Evolutionary conservation across 2,329 filamentous ascomycete genomes (phyloP), one percentile per base, ranked within the genome.

Genomic region (Tothia fuscella): DNA sequence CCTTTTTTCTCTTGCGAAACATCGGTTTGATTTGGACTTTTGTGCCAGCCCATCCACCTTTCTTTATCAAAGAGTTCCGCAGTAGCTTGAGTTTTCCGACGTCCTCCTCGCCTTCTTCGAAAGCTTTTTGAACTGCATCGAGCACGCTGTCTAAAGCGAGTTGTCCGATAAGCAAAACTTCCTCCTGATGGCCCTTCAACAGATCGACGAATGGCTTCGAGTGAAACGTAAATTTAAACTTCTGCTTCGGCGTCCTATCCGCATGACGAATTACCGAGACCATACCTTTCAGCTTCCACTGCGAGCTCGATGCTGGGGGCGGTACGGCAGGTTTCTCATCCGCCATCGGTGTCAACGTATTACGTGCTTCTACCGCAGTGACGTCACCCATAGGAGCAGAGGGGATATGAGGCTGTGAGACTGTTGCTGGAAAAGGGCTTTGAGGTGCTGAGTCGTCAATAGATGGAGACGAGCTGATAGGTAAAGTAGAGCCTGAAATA

Each of bases 1-100:
- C 34, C 41, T 40, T 44, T 22, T 33, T 44, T 21, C 25, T 43
- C 65, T 89, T 94, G 39, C 88, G 79, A 61, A 98, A 98, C 87
- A 98, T 94, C 7, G 91, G 91, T 61, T 98, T 98, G 58, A 98
- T 96, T 61, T 98, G 91, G 2, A 98, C 87, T 60, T 98, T 98
- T 1, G 91, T 98, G 1, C 91, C 91, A 3, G 87, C 80, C 82
- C 89, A 95, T 16, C 78, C 79, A 2, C 88, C 87, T 60, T 98
- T 98, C 63, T 91, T 93, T 31, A 85, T 78, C 5, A 98, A 66
- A 5, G 93, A 89, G 48, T 89, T 89, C 45, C 82, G 80, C 38
- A 98, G 70, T 31, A 85, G 70, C 49, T 77, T 80, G n/a, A 98
- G 76, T 62, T 98, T 98, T 38, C 75, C 77, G 37, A 71, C 71